phyloP scores from a whole-genome alignment of 345 rosid genomes.

The Citrus cavaleriei region DNA sequence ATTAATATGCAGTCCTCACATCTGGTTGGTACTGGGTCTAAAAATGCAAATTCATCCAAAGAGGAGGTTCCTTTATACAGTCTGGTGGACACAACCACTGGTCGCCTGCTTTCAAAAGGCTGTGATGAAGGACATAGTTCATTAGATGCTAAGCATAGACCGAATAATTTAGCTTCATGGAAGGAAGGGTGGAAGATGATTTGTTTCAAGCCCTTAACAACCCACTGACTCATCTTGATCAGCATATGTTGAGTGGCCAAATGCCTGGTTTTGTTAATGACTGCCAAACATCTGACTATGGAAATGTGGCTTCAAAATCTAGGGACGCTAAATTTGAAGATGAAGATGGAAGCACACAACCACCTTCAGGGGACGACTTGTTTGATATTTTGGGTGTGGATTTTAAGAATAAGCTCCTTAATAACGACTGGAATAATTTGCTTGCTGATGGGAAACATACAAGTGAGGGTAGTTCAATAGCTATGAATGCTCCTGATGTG shows the following conservation, averaged over 20 bases:
- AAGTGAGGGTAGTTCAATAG: constrained; percentile 31
- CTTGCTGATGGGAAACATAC: constrained; percentile 27
- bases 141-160: constrained; percentile 15
- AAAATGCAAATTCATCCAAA: constrained; percentile 20
- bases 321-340: constrained; percentile 26
- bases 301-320: constrained; percentile 19
- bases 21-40: constrained; percentile 11
- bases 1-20: constrained; percentile 7
- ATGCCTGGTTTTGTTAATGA: constrained; percentile 11
- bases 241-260: constrained; percentile 17
- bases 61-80: constrained; percentile 31
- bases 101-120: constrained; percentile 22
- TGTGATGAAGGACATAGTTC: constrained; percentile 12
- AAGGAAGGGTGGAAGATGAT: constrained; percentile 25
- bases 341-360: constrained; percentile 36
- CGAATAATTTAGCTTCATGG: constrained; percentile 20
- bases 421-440: constrained; percentile 29
- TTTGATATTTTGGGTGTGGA: constrained; percentile 77
- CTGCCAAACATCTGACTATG: constrained; percentile 26
- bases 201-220: constrained; percentile 28
- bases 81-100: constrained; percentile 16
- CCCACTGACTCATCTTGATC: constrained; percentile 18
- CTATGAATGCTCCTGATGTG: constrained; percentile 31
- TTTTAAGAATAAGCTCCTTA: constrained; percentile 54
- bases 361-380: constrained; percentile 63